Base-by-base conservation (phyloP, 2,329 filamentous ascomycete species). In the Hypoxylon sp. region DNA sequence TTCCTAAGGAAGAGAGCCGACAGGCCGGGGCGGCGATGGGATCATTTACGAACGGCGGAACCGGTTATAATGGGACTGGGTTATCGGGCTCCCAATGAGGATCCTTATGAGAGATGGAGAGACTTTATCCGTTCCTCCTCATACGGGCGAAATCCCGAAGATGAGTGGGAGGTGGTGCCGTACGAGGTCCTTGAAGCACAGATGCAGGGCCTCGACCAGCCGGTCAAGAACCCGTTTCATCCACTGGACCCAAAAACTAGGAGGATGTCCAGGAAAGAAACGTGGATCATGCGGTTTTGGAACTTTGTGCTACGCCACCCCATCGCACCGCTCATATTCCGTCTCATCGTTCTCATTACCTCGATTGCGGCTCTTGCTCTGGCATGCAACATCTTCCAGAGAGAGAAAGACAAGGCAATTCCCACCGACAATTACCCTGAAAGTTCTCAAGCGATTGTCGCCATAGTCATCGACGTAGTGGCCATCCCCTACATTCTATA, bases 401-500 rank as follows among this genome's bases (percentile, higher is more conserved):
- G 87, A 56, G 85, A 89, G 57, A 78, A 82, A 24, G 62, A 74
- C 48, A 68, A 69, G 16, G 14, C 14, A 1, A 68, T 69, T 71
- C 78, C 71, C 71, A 80, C 74, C 61, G 78, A 74, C 77, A 74
- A 74, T 11, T 76, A 75, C 28, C 79, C 83, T 1, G 89, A 93
- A 76, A 88, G 87, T 28, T 88, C 91, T 38, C 96, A 96, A 53
- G 91, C 93, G 6, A 87, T 93, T 63, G 93, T 98, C 81, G 95
- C 95, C 28, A 90, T 98, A 56, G 87, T 93, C 33, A 92, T 99
- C 38, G 95, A 98, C 78, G 89, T 91, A 5, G 85, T 98, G 12
- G 95, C 96, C 2, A 85, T 98, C 62, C 88, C 95, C 2, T 99
- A 98, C 79, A 91, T 96, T 58, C 81, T 92, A 50, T 98, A 97